Base-by-base conservation (phyloP, 73 alveolate genomes). In the Paramecium bursaria region DNA sequence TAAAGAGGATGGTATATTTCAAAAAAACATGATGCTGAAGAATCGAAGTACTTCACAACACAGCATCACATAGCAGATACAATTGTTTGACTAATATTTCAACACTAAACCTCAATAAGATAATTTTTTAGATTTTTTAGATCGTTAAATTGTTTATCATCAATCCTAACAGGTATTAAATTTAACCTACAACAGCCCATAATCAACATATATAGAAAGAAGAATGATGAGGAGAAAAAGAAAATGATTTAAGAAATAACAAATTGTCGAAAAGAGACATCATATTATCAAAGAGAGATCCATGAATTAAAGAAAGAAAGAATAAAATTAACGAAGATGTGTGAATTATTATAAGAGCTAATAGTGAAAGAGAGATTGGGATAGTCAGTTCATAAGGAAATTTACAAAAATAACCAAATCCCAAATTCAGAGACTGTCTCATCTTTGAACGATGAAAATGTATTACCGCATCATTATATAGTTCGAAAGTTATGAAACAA, bases 401-500 rank as follows among this genome's bases (percentile, higher is more conserved):
- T 7, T 39, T 39, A 7, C 31, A 67, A 67, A 23, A 67, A 67
- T 39, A 19, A 39, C n/a, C 42, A 67, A 30, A 29, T 42, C 21
- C 82, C 82, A 11, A 35, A 35, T 3, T 10, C 33, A 67, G 82
- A 67, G 44, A 67, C 82, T 0, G 44, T 67, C 57, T 67, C 82
- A 35, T 67, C 82, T 31, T 35, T 67, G 44, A 67, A 53, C 22
- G 82, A 67, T 47, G 82, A 67, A 67, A 31, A 57, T 25, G 82
- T 67, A 67, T 14, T 47, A 10, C 22, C 3, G 0, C 21, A 25
- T 5, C 33, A 67, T 39, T 39, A 39, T 19, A 1, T 44, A 67
- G 82, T 67, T 67, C 23, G 82, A 67, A 67, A 67, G 82, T 47
- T 15, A 67, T 67, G 82, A 67, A 42, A 67, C 82, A 35, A 21